phyloP scores from a whole-genome alignment of 2,329 filamentous ascomycete genomes.

The Colletotrichum sp. region DNA sequence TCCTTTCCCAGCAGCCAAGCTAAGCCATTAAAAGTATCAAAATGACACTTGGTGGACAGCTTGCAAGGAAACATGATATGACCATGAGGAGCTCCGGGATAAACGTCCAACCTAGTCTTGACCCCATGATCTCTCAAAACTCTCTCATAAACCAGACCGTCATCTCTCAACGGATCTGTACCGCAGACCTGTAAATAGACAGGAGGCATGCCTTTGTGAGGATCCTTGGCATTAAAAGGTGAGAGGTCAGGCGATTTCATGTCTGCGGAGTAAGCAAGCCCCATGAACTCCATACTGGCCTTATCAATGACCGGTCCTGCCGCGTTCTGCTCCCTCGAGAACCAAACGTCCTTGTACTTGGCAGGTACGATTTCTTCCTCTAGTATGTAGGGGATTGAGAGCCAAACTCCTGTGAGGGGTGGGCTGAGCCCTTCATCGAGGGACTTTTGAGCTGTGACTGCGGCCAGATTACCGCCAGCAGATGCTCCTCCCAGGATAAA shows the following conservation, averaged over 20 bases:
- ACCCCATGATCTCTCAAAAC: slow-evolving; percentile 48
- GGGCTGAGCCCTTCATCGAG: not conserved
- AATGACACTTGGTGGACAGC: not conserved
- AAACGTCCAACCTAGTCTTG: slow-evolving; percentile 34
- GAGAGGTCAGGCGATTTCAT: slow-evolving; percentile 30
- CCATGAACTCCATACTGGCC: slow-evolving; percentile 27
- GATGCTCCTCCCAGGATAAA: slow-evolving; percentile 31
- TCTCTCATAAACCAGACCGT: slow-evolving; percentile 56
- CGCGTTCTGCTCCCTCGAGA: slow-evolving; percentile 46
- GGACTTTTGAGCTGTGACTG: not conserved
- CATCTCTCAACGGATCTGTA: slow-evolving; percentile 55
- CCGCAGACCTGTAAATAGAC: slow-evolving; percentile 56
- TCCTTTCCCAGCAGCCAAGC: not conserved
- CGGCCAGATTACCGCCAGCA: slow-evolving; percentile 30
- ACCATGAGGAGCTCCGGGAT: not conserved
- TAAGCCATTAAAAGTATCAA: not conserved
- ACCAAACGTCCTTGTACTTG: slow-evolving; percentile 40
- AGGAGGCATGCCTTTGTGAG: slow-evolving; percentile 41
- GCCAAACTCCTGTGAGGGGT: slow-evolving; percentile 1
- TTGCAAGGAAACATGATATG: not conserved
- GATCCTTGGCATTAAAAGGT: slow-evolving; percentile 34
- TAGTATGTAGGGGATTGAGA: not conserved
- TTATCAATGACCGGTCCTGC: slow-evolving; percentile 37
- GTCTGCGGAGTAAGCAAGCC: slow-evolving; percentile 33
- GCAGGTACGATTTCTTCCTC: slow-evolving; percentile 25